Conservation (phyloP, 495 filamentous ascomycete genomes). For the Penicillium cinerascens region DNA sequence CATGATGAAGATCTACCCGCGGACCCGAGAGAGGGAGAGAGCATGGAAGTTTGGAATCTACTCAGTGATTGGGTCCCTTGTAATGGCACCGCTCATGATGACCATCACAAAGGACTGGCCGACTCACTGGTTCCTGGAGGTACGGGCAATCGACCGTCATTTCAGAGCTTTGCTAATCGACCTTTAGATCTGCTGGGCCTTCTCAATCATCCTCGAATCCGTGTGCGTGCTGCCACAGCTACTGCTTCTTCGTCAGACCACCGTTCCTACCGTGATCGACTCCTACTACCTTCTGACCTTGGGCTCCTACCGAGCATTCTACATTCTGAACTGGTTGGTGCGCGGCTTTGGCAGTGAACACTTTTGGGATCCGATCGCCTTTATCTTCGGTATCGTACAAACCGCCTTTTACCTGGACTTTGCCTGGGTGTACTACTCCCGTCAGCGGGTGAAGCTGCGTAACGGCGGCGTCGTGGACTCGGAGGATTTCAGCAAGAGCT, state of each 20-base stretch:
- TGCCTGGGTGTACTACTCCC: slow-evolving; percentile 91
- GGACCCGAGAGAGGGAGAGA: slow-evolving; percentile 83
- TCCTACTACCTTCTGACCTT: slow-evolving; percentile 88
- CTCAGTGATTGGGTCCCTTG: slow-evolving; percentile 55
- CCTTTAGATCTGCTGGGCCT: slow-evolving; percentile 68
- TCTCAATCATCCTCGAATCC: slow-evolving; percentile 88
- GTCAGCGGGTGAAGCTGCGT: slow-evolving; percentile 91
- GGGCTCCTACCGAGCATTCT: slow-evolving; percentile 85
- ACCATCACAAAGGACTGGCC: slow-evolving; percentile 52
- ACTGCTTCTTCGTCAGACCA: slow-evolving; percentile 86
- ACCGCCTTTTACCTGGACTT: slow-evolving; percentile 92
- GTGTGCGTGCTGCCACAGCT: slow-evolving; percentile 89
- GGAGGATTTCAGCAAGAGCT: slow-evolving; percentile 81
- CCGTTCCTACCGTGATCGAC: slow-evolving; percentile 92
- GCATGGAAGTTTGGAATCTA: slow-evolving; percentile 82
- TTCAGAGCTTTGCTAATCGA: slow-evolving; percentile 5
- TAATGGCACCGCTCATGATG: slow-evolving; percentile 63
- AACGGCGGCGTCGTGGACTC: slow-evolving; percentile 89
- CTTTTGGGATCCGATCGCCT: slow-evolving; percentile 65
- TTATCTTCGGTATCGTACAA: slow-evolving; percentile 86
- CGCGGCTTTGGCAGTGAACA: slow-evolving; percentile 56
- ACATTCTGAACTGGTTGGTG: slow-evolving; percentile 89
- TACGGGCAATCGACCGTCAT: slow-evolving; percentile 30
- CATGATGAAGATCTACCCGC: slow-evolving; percentile 82
- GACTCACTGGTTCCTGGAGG: slow-evolving; percentile 52